These are phyloP conservation scores for Crinitomyces ghanaensis DNA, from an alignment of 805 yeast species.

Conservation along the genomic window DNA sequence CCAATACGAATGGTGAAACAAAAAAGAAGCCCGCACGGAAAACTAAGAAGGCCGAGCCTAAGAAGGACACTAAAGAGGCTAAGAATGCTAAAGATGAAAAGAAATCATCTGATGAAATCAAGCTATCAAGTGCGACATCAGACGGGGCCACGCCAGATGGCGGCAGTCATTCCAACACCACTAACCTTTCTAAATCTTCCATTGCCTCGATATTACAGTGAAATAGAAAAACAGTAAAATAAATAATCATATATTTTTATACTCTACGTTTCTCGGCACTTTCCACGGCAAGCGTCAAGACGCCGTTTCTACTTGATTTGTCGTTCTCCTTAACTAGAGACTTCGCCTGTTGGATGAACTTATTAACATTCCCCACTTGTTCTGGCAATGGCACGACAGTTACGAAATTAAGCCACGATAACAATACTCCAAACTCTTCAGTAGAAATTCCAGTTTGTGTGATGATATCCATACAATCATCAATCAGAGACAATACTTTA, in stretches of 20 bases:
- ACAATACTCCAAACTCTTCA: slow-evolving; percentile 30
- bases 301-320: no score
- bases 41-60: neutral
- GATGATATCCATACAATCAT: no score
- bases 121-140: no score
- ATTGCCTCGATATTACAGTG: neutral
- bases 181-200: neutral
- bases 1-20: neutral
- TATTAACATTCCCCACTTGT: no score
- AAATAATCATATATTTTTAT: no score
- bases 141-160: no score
- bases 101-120: neutral
- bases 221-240: no score
- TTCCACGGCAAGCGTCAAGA: slow-evolving; percentile 10
- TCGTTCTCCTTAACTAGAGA: no score
- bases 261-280: no score
- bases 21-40: neutral
- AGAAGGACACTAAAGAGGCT: neutral
- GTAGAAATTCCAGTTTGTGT: no score
- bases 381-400: slow-evolving; percentile 29
- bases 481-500: no score
- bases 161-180: slow-evolving; percentile 1
- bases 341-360: no score
- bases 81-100: neutral
- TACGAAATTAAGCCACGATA: slow-evolving; percentile 48